Evolutionary conservation across 805 yeast species (phyloP).

Genomic region (Sugiyamaella smithiae): DNA sequence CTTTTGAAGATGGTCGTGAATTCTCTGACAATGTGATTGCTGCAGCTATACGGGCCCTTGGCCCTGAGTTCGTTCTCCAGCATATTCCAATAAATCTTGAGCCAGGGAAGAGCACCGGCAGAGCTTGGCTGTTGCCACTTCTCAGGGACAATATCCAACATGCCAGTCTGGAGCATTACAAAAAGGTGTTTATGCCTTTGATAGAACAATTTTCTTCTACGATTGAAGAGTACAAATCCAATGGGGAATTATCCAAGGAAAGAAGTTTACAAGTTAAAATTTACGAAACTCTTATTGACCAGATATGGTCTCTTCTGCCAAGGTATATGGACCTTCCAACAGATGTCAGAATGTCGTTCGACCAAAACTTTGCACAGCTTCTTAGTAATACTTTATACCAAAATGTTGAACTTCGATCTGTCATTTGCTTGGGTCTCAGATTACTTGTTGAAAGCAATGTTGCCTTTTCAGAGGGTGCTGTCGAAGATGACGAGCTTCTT

Average conservation of each 20-base stretch:
- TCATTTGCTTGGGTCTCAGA: slow-evolving; percentile 80
- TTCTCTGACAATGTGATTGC: slow-evolving; percentile 81
- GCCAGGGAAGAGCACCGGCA: slow-evolving; percentile 55
- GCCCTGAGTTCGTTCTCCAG: slow-evolving; percentile 78
- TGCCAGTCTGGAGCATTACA: slow-evolving; percentile 65
- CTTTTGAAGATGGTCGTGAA: slow-evolving; percentile 57
- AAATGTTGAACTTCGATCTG: slow-evolving; percentile 68
- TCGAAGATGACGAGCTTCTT: slow-evolving; percentile 54
- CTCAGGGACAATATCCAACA: slow-evolving; percentile 80
- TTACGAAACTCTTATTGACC: slow-evolving; percentile 81
- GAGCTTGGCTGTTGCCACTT: slow-evolving; percentile 94
- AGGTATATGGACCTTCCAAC: slow-evolving; percentile 83
- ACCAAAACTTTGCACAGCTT: slow-evolving; percentile 71
- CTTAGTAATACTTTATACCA: slow-evolving; percentile 74
- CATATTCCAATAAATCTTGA: slow-evolving; percentile 70
- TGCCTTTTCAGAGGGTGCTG: slow-evolving; percentile 59
- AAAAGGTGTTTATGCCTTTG: slow-evolving; percentile 63
- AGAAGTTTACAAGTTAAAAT: slow-evolving; percentile 72
- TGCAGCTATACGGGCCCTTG: slow-evolving; percentile 73
- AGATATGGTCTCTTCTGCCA: slow-evolving; percentile 88
- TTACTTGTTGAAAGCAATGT: slow-evolving; percentile 73
- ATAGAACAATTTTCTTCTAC: slow-evolving; percentile 30
- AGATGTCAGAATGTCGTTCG: slow-evolving; percentile 64
- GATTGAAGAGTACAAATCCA: slow-evolving; percentile 25
- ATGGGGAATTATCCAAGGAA: slow-evolving; percentile 29